Evolutionary conservation across 495 filamentous ascomycete genomes (phyloP).

Genomic region (Penicillium odoratum): DNA sequence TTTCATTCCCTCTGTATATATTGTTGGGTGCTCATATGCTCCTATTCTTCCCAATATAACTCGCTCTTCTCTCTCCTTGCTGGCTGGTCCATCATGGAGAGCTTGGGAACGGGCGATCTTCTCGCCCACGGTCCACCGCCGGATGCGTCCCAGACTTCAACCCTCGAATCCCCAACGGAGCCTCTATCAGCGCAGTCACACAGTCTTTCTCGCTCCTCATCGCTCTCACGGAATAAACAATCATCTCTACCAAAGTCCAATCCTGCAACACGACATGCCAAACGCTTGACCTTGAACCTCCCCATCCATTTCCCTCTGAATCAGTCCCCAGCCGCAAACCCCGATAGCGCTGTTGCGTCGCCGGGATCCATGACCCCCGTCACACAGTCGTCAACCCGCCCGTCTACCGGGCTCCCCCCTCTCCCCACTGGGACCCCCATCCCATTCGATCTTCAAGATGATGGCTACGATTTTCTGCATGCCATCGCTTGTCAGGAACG

Average conservation of each 20-base stretch:
- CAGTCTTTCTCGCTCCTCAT: conserved; percentile 21
- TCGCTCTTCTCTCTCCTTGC: conserved; percentile 16
- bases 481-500: conserved; percentile 91
- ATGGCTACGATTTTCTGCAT: conserved; percentile 77
- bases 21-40: conserved; percentile 14
- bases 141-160: conserved; percentile 37
- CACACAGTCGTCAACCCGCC: conserved; percentile 34
- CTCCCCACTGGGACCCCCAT: conserved; percentile 45
- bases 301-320: conserved; percentile 55
- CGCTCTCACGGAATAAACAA: conserved; percentile 37
- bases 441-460: conserved; percentile 42
- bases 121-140: conserved; percentile 31
- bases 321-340: conserved; percentile 26
- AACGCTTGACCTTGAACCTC: conserved; percentile 79
- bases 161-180: conserved; percentile 15
- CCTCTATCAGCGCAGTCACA: conserved; percentile 19
- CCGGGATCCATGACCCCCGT: conserved; percentile 41
- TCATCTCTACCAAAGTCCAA: conserved; percentile 54
- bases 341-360: conserved; percentile 35
- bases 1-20: conserved; percentile 9
- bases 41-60: conserved; percentile 17
- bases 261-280: conserved; percentile 60
- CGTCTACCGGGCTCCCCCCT: conserved; percentile 21
- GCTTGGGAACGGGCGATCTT: conserved; percentile 34
- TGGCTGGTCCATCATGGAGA: conserved; percentile 42